Conservation (phyloP, 495 filamentous ascomycete genomes). For the Lichenothelia convexa region DNA sequence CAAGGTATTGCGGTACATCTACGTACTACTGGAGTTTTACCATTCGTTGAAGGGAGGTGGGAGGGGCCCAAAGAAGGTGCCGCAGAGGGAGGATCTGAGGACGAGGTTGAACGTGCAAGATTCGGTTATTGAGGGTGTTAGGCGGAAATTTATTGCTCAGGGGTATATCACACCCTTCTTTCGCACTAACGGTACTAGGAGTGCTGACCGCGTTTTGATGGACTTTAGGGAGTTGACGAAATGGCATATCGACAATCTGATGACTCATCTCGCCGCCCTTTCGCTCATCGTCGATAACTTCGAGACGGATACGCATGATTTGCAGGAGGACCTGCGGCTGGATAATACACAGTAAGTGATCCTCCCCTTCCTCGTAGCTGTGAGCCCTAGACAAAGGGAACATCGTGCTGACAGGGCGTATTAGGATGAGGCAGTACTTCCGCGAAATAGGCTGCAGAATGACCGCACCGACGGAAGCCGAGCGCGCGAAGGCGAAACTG, state of each 20-base stretch:
- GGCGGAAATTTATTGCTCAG: constrained; percentile 48
- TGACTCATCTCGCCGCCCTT: constrained; percentile 27
- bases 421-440: constrained; percentile 47
- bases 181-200: constrained; percentile 36
- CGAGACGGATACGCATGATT: constrained; percentile 53
- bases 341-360: constrained; percentile 37
- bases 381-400: background rate
- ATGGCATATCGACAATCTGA: constrained; percentile 25
- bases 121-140: constrained; percentile 46
- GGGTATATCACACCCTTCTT: constrained; percentile 39
- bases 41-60: constrained; percentile 22
- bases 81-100: constrained; percentile 29
- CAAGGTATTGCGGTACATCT: constrained; percentile 48
- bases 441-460: constrained; percentile 62
- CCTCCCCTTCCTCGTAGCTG: background rate
- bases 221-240: constrained; percentile 15
- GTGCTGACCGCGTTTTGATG: constrained; percentile 1
- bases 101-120: constrained; percentile 34
- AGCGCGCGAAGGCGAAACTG: constrained; percentile 28
- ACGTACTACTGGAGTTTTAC: constrained; percentile 45
- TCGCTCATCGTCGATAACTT: constrained; percentile 51
- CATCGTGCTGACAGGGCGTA: background rate
- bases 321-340: constrained; percentile 62
- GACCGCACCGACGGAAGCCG: constrained; percentile 28
- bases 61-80: constrained; percentile 23